Conservation (phyloP, 2,329 filamentous ascomycete genomes). For the Venturia pyrina region DNA sequence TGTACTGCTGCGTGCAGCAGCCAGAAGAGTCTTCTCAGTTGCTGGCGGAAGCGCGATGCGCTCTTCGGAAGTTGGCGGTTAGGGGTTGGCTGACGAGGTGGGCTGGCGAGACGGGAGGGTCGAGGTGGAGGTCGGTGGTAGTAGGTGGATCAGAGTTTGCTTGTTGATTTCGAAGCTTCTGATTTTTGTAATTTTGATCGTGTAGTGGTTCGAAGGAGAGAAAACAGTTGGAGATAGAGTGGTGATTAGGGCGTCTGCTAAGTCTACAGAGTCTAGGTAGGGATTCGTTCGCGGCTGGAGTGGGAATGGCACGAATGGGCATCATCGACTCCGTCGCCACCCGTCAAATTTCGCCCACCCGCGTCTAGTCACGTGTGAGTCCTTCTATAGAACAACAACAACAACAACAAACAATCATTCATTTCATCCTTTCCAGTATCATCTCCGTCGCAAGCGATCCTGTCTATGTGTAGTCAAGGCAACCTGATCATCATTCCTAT, state of each 20-base stretch:
- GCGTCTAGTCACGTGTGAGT: too few relatives aligned
- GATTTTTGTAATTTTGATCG: neutral
- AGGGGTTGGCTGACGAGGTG: neutral
- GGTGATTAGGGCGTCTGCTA: too few relatives aligned
- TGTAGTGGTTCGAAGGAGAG: neutral
- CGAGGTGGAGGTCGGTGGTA: neutral
- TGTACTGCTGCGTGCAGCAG: neutral
- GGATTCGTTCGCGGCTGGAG: too few relatives aligned
- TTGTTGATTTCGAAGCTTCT: neutral
- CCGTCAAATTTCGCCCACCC: too few relatives aligned
- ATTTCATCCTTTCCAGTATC: neutral
- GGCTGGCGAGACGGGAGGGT: neutral
- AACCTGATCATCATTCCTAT: neutral
- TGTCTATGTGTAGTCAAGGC: neutral
- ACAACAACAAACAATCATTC: neutral
- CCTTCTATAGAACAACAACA: too few relatives aligned
- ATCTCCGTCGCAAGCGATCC: neutral
- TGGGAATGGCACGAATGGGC: too few relatives aligned
- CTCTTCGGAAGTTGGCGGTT: constrained; percentile 3
- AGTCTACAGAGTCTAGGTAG: too few relatives aligned
- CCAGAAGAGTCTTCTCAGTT: neutral
- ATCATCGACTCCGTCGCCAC: too few relatives aligned
- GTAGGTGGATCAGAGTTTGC: neutral
- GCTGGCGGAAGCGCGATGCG: neutral
- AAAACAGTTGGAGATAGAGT: neutral